phyloP scores from a whole-genome alignment of 108 stramenopile species.

The Cyclostephanos tholiformis region DNA sequence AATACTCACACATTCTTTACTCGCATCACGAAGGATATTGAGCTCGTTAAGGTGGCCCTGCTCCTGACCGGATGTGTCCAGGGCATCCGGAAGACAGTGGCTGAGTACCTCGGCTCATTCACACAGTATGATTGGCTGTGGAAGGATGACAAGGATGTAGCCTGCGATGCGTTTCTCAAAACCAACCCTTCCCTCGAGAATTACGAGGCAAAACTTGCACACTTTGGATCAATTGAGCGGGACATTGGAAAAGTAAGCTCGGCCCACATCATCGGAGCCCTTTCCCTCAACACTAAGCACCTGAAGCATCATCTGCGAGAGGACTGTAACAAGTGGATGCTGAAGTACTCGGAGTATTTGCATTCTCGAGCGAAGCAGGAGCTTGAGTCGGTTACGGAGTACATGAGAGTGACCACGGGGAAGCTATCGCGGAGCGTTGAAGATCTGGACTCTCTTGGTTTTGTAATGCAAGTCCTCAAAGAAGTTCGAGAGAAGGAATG shows the following conservation, averaged over 20 bases:
- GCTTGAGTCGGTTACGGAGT: constrained; percentile 81
- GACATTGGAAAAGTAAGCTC: constrained; percentile 74
- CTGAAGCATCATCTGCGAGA: constrained; percentile 73
- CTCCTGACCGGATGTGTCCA: constrained; percentile 91
- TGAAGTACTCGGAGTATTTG: constrained; percentile 61
- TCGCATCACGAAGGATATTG: constrained; percentile 89
- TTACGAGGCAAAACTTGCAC: constrained; percentile 73
- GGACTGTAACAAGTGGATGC: constrained; percentile 81
- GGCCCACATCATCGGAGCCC: constrained; percentile 88
- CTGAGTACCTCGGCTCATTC: constrained; percentile 78
- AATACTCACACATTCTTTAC: constrained; percentile 78
- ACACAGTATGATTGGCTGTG: constrained; percentile 86
- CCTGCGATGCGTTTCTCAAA: constrained; percentile 75
- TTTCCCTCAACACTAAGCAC: constrained; percentile 79
- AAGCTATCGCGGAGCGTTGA: constrained; percentile 64
- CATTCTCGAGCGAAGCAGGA: constrained; percentile 51
- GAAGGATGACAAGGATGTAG: constrained; percentile 84
- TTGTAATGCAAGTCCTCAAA: constrained; percentile 81
- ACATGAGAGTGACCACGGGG: constrained; percentile 67
- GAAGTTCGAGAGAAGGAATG: constrained; percentile 69
- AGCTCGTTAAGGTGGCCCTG: constrained; percentile 86
- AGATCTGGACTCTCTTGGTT: constrained; percentile 81
- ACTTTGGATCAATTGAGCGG: constrained; percentile 63
- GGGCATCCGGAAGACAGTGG: constrained; percentile 85
- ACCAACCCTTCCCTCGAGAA: constrained; percentile 74